Evolutionary conservation across 129 eudicot species (phyloP).

Genomic region (Gnaphalium uliginosum): DNA sequence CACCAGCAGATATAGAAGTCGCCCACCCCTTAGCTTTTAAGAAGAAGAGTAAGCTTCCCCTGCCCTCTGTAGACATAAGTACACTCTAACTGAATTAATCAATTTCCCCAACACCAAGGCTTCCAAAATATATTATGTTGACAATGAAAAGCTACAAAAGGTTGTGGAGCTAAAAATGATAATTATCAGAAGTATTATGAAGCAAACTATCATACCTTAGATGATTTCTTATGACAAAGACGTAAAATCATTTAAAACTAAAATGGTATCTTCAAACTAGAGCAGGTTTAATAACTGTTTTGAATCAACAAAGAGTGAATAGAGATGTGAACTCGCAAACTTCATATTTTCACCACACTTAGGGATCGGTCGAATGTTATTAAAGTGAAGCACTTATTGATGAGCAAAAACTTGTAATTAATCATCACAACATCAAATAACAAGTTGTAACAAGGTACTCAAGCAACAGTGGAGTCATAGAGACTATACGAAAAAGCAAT

Average conservation of each 20-base stretch:
- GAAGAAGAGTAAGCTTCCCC: conserved; percentile 83
- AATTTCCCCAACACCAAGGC: conserved; percentile 10
- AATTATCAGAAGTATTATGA: conserved; percentile 1
- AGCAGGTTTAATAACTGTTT: not conserved
- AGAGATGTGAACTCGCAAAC: not conserved
- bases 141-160: conserved; percentile 12
- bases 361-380: not conserved
- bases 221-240: conserved; percentile 7
- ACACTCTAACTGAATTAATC: conserved; percentile 12
- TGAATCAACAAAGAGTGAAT: not conserved
- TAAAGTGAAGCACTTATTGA: not conserved
- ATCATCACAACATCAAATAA: not conserved
- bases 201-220: conserved; percentile 8
- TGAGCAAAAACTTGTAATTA: not conserved
- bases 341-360: not conserved
- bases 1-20: conserved; percentile 94
- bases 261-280: not conserved
- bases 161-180: conserved; percentile 15
- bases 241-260: not conserved
- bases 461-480: not conserved
- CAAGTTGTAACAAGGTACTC: not conserved
- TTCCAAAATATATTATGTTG: conserved; percentile 2
- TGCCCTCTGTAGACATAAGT: conserved; percentile 69
- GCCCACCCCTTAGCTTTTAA: conserved; percentile 88
- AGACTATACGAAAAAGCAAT: not conserved